These are phyloP conservation scores for Ajuga chamaepitys DNA, from an alignment of 257 asterid species.

Conservation along the genomic window DNA sequence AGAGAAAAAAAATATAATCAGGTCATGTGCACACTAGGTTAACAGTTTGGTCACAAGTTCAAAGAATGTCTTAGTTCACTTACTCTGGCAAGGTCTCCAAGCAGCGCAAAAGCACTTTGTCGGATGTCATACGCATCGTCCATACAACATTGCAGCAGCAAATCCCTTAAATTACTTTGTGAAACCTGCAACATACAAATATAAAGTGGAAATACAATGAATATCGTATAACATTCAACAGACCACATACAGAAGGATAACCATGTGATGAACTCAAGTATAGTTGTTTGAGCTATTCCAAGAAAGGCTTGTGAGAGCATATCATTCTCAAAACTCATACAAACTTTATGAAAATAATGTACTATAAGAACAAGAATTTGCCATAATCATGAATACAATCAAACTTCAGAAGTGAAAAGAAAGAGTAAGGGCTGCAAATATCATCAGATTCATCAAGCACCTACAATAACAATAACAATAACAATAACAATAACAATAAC, in stretches of 20 bases:
- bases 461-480: background rate
- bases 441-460: background rate
- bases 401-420: background rate
- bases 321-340: background rate
- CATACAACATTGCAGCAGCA: constrained; percentile 93
- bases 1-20: background rate
- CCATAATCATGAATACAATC: background rate
- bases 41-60: background rate
- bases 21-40: background rate
- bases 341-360: background rate
- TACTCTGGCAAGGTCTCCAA: constrained; percentile 97
- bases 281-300: background rate
- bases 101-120: constrained; percentile 98
- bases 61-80: constrained; percentile 21
- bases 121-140: constrained; percentile 90
- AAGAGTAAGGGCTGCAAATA: background rate
- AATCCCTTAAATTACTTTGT: constrained; percentile 81
- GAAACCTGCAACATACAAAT: constrained; percentile 46
- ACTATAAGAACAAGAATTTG: background rate
- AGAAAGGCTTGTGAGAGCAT: background rate
- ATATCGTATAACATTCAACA: constrained; percentile 4
- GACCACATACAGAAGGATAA: background rate
- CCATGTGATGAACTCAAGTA: background rate
- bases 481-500: too few species aligned
- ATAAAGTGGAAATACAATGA: background rate